Conservation (phyloP, 2,329 filamentous ascomycete genomes). For the Tolypocladium ovalisporum region DNA sequence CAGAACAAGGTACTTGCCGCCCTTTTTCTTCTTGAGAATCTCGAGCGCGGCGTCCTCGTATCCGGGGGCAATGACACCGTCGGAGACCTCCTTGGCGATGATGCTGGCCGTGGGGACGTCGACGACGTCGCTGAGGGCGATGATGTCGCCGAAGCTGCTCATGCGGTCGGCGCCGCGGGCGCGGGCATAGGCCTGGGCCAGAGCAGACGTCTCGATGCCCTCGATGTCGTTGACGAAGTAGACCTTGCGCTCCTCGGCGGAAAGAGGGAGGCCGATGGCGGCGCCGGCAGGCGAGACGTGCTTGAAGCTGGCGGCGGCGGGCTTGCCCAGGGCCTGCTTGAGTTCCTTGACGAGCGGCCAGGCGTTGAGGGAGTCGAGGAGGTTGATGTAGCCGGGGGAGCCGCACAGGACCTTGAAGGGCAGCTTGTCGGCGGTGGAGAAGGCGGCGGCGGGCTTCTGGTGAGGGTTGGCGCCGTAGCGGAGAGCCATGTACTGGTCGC, state of each 20-base stretch:
- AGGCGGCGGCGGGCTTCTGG: constrained; percentile 92
- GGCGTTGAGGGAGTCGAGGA: constrained; percentile 90
- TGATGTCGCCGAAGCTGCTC: constrained; percentile 96
- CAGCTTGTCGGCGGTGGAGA: constrained; percentile 57
- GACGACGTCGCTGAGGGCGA: constrained; percentile 82
- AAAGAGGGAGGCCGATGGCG: constrained; percentile 82
- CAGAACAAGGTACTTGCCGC: constrained; percentile 88
- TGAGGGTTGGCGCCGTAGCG: constrained; percentile 97
- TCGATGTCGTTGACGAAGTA: constrained; percentile 97
- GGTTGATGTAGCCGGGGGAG: constrained; percentile 91
- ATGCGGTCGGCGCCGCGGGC: constrained; percentile 94
- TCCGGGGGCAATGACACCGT: constrained; percentile 86
- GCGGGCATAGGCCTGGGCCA: constrained; percentile 92
- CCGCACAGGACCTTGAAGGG: constrained; percentile 94
- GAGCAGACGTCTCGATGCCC: constrained; percentile 71
- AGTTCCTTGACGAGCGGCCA: constrained; percentile 97
- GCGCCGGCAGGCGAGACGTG: constrained; percentile 96
- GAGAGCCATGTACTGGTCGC: constrained; percentile 71
- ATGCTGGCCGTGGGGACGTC: constrained; percentile 93
- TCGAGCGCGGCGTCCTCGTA: constrained; percentile 79
- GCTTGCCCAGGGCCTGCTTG: constrained; percentile 74
- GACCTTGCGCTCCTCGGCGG: constrained; percentile 82
- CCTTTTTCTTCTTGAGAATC: constrained; percentile 96
- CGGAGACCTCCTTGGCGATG: constrained; percentile 94
- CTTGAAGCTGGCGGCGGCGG: constrained; percentile 96